A percentile compares a stretch with the other conserved stretches of the same genome.
phyloP scores from a whole-genome alignment of 371 early-diverging fungal species.

The Mucor mucedo region DNA sequence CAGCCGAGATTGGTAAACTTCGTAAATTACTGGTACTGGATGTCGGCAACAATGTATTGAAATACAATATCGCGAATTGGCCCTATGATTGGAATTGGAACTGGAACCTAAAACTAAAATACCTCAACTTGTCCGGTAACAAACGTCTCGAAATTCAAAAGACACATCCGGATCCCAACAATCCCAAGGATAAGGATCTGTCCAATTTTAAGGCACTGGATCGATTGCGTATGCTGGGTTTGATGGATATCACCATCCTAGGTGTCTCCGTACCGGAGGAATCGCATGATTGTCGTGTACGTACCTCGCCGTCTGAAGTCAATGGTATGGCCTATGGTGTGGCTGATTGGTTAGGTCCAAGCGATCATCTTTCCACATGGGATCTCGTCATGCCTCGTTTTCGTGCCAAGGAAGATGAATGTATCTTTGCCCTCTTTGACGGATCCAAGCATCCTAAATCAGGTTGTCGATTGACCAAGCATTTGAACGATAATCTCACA shows the following conservation, averaged over 20 bases:
- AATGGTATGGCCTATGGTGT: conserved; percentile 85
- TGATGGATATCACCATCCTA: conserved; percentile 88
- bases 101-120: conserved; percentile 87
- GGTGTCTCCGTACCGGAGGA: conserved; percentile 83
- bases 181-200: conserved; percentile 59
- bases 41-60: conserved; percentile 85
- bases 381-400: conserved; percentile 84
- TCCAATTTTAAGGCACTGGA: conserved; percentile 79
- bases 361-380: conserved; percentile 72
- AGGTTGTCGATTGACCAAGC: conserved; percentile 67
- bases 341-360: conserved; percentile 79
- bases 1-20: conserved; percentile 88
- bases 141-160: conserved; percentile 85
- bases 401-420: conserved; percentile 80
- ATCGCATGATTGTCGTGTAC: conserved; percentile 77
- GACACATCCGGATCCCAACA: conserved; percentile 40
- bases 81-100: conserved; percentile 97
- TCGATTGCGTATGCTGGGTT: conserved; percentile 76
- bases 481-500: conserved; percentile 73
- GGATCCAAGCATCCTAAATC: conserved; percentile 62
- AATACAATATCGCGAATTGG: conserved; percentile 95
- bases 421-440: conserved; percentile 88
- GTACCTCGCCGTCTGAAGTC: conserved; percentile 84
- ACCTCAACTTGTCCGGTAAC: conserved; percentile 93
- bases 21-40: conserved; percentile 77